These are phyloP conservation scores for Amphicarpaea edgeworthii DNA, from an alignment of 306 rosid genomes.

Conservation along the genomic window DNA sequence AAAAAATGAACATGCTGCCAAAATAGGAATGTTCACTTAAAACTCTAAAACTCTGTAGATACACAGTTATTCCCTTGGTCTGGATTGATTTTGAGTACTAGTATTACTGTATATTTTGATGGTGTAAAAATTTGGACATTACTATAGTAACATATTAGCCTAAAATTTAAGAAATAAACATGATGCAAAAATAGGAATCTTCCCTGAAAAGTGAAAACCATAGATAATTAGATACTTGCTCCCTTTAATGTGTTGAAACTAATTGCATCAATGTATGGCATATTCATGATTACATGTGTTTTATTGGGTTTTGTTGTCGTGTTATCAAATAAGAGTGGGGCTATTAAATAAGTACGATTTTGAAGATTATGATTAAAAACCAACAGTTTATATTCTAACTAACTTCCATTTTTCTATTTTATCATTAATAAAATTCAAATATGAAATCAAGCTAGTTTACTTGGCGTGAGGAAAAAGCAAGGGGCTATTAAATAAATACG, in stretches of 20 bases:
- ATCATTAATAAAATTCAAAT: too few relatives aligned
- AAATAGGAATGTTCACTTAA: not conserved
- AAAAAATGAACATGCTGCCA: not conserved
- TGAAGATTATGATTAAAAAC: too few relatives aligned
- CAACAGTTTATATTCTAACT: too few relatives aligned
- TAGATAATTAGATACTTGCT: too few relatives aligned
- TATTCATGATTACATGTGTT: not conserved
- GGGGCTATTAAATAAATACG: too few relatives aligned
- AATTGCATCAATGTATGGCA: not conserved
- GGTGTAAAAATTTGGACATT: not conserved
- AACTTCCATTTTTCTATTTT: slow-evolving; percentile 1
- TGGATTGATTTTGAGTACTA: not conserved
- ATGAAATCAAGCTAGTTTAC: too few relatives aligned
- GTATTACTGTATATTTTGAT: too few relatives aligned
- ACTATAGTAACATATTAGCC: not conserved
- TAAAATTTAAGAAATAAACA: not conserved
- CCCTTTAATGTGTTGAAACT: not conserved
- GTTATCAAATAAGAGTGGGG: not conserved
- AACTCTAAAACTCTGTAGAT: not conserved
- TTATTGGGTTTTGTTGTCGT: not conserved
- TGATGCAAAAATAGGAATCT: not conserved
- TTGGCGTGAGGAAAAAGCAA: too few relatives aligned
- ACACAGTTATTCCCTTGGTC: not conserved
- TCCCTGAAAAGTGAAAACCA: not conserved
- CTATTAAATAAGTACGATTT: too few relatives aligned